Conservation (phyloP, 2,329 filamentous ascomycete species). For the Orbilia brochopaga region DNA sequence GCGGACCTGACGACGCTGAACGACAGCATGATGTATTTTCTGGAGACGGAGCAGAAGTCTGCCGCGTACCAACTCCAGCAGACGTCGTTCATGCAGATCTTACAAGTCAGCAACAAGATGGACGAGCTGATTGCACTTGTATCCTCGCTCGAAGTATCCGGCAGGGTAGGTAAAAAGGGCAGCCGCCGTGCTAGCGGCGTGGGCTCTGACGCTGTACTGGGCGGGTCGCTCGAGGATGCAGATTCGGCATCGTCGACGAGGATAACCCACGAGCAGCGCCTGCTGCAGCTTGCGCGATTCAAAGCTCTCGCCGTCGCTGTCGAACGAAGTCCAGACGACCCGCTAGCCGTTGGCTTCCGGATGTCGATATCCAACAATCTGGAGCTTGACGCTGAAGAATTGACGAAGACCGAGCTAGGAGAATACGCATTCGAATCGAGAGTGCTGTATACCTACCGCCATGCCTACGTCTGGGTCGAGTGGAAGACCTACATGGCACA, state of each 20-base stretch:
- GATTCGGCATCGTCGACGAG: constrained; percentile 5
- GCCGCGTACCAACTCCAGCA: constrained; percentile 9
- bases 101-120: constrained; percentile 26
- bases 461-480: constrained; percentile 11
- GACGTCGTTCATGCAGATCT: constrained; percentile 23
- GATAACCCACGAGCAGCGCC: constrained; percentile 9
- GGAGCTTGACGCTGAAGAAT: constrained; percentile 11
- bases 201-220: neutral
- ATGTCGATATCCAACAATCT: constrained; percentile 16
- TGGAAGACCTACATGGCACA: constrained; percentile 16
- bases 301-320: constrained; percentile 18
- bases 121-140: constrained; percentile 16
- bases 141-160: constrained; percentile 20
- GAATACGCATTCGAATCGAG: neutral
- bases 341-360: constrained; percentile 8
- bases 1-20: constrained; percentile 10
- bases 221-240: constrained; percentile 2
- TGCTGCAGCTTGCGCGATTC: constrained; percentile 23
- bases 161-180: neutral
- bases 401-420: neutral
- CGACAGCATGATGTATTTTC: constrained; percentile 24
- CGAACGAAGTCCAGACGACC: constrained; percentile 8
- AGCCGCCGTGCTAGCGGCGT: neutral
- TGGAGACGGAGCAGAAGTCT: constrained; percentile 19
- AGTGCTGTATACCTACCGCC: constrained; percentile 3